A percentile compares a stretch with the other conserved stretches of the same genome.
Evolutionary conservation across 495 filamentous ascomycete genomes (phyloP).

Genomic region (Tuber aestivum): DNA sequence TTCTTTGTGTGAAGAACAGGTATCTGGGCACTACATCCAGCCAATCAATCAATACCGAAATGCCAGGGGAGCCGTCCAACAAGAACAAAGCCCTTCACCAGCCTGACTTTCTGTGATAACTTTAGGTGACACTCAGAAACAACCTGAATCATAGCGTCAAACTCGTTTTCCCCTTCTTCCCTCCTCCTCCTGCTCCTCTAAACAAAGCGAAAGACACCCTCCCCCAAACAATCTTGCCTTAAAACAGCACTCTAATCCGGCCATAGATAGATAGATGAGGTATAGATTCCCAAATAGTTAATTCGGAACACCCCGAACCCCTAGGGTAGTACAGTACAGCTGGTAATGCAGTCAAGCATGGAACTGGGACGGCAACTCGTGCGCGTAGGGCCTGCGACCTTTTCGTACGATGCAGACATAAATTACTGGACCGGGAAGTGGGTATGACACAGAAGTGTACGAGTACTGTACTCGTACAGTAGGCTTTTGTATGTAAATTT

Average conservation of each 20-base stretch:
- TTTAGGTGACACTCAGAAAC: background rate
- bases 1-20: background rate
- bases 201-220: background rate
- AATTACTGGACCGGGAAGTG: too few relatives aligned
- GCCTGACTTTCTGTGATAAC: background rate
- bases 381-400: background rate
- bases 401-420: background rate
- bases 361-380: background rate
- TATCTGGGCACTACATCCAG: background rate
- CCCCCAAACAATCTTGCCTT: background rate
- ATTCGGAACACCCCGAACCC: background rate
- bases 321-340: background rate
- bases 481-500: too few relatives aligned
- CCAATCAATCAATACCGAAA: background rate
- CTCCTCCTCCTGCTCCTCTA: background rate
- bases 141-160: background rate
- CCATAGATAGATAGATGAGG: background rate
- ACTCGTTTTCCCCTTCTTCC: background rate
- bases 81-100: background rate
- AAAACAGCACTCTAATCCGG: background rate
- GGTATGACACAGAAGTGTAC: too few relatives aligned
- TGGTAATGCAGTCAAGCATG: background rate
- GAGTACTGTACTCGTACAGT: too few relatives aligned
- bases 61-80: background rate
- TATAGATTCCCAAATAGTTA: background rate